Base-by-base conservation (phyloP, 148 eudicot genomes). In the Persicaria tinctoria region DNA sequence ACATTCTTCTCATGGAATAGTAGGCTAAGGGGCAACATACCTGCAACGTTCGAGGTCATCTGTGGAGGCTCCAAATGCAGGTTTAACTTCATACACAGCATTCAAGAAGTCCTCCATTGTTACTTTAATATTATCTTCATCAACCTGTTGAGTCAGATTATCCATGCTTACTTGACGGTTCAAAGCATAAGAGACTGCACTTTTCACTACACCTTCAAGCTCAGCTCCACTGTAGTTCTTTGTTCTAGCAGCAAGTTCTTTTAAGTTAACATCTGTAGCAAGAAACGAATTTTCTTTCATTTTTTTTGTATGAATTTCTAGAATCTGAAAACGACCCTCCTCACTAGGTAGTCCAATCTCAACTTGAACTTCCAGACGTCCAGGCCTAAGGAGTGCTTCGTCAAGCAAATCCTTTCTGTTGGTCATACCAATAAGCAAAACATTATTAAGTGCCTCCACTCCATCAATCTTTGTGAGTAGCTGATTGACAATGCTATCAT, bases 181-280 rank as follows among this genome's bases (percentile, higher is more conserved):
- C 79, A 96, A 85, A 69, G 99, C 99, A 85, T 76, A 96, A 23
- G 99, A 96, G 17, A 90, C 97, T 73, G 99, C 97, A 89, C 99
- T 92, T 82, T 96, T 96, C 16, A 91, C 99, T 72, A 92, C 97
- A 83, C 99, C 99, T 87, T 96, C 99, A 82, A 96, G 99, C 80
- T 96, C 99, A 46, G 99, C 99, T 41, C 99, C 99, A 83, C 99
- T 96, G 62, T 90, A 96, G 81, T 96, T 96, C 87, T 92, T 96
- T 79, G 99, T 86, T 80, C 90, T 84, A 60, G 97, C 97, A 82
- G 99, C 99, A 66, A 96, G 84, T 75, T 89, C 97, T 79, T 84
- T 84, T 83, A 96, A 85, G 81, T 89, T 84, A 53, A 96, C 83
- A 86, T 96, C 99, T 62, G 99, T 82, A 79, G 93, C 80, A 76